phyloP scores from a whole-genome alignment of 176 grass and related monocot genomes.

The Carex pumila region DNA sequence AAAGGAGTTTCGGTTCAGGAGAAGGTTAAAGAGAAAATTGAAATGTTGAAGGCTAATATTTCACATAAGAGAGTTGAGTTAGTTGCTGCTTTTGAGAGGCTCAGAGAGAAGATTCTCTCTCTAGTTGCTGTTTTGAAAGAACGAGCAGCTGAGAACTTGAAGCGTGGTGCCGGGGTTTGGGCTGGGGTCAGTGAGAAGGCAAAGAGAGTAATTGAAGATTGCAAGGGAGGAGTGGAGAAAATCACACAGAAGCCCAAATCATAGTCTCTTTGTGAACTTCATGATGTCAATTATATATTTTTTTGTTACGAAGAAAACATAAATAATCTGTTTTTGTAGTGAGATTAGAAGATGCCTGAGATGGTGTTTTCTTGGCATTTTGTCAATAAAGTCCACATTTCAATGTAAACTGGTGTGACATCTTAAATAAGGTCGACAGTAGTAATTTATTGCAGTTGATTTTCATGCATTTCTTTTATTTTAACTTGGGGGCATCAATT shows the following conservation, averaged over 20 bases:
- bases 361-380: not conserved
- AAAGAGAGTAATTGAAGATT: constrained; percentile 58
- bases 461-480: not conserved
- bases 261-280: constrained; percentile 12
- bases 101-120: constrained; percentile 53
- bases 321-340: constrained; percentile 17
- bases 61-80: constrained; percentile 46
- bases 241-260: constrained; percentile 68
- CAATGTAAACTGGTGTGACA: not conserved
- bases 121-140: constrained; percentile 59
- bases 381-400: constrained; percentile 3
- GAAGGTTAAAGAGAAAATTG: constrained; percentile 20
- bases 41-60: constrained; percentile 51
- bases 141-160: constrained; percentile 20
- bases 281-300: not conserved
- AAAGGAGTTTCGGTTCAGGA: constrained; percentile 29
- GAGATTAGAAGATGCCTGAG: not conserved
- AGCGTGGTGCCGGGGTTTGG: constrained; percentile 19
- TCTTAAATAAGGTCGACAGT: not conserved
- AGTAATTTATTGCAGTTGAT: not conserved
- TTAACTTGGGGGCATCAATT: not conserved
- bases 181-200: constrained; percentile 27
- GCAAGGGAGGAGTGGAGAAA: constrained; percentile 65
- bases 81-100: constrained; percentile 32
- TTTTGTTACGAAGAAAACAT: not conserved